Percentiles rank a stretch among this genome's conserved stretches.
These are phyloP conservation scores for Scutellaria barbata DNA, from an alignment of 257 asterid genomes.

Conservation along the genomic window DNA sequence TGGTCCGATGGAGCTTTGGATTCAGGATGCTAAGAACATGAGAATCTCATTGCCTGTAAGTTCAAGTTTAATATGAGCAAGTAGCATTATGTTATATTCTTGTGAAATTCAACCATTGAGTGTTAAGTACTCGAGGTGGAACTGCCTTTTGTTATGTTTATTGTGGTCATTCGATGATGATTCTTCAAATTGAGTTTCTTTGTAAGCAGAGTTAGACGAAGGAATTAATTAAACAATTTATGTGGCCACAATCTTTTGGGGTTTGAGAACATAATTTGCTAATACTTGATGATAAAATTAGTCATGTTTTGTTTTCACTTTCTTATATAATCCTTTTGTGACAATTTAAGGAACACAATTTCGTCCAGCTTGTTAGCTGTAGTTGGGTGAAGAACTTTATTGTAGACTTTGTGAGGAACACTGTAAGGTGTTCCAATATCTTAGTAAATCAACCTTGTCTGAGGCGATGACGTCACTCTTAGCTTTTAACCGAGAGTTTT, in stretches of 20 bases:
- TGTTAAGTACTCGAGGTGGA: not conserved
- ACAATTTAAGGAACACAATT: too few relatives aligned
- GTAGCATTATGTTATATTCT: not conserved
- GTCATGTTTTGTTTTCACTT: not conserved
- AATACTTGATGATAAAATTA: not conserved
- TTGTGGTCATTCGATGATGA: not conserved
- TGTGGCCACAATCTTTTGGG: not conserved
- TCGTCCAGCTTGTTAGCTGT: too few relatives aligned
- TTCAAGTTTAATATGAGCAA: constrained; percentile 5
- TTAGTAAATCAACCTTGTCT: constrained; percentile 10
- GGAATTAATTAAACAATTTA: not conserved
- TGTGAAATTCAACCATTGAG: constrained; percentile 2
- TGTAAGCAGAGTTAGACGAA: not conserved
- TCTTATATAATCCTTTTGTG: constrained; percentile 19
- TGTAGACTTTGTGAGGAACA: not conserved
- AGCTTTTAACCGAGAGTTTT: not conserved
- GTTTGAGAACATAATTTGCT: not conserved
- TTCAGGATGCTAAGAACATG: constrained; percentile 95
- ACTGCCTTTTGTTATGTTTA: not conserved
- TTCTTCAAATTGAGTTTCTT: constrained; percentile 5
- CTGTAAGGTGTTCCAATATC: not conserved
- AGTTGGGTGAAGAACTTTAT: too few relatives aligned
- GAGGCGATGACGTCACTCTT: not conserved
- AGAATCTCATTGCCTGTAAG: constrained; percentile 92
- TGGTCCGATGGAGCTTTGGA: constrained; percentile 98